Evolutionary conservation across 2,329 filamentous ascomycete species (phyloP).

Genomic region (Sporothrix pseudoabietina): DNA sequence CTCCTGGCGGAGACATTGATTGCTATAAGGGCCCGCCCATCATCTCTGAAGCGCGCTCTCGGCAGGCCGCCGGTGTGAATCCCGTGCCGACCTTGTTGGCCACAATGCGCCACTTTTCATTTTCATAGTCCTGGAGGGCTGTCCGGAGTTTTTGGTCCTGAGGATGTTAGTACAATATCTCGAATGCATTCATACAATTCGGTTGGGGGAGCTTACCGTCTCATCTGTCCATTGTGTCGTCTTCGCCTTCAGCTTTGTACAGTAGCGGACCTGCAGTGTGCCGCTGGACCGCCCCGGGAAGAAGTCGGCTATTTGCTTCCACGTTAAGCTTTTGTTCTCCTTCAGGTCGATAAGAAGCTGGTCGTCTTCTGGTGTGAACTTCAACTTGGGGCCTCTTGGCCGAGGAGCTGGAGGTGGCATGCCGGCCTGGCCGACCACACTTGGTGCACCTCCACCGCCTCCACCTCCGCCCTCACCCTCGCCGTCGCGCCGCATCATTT

Average conservation of each 20-base stretch:
- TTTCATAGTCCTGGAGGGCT: constrained; percentile 81
- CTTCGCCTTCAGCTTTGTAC: constrained; percentile 92
- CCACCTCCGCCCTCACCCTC: constrained; percentile 45
- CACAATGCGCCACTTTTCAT: constrained; percentile 90
- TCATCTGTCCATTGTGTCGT: constrained; percentile 92
- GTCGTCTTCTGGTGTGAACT: constrained; percentile 92
- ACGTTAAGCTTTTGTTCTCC: constrained; percentile 91
- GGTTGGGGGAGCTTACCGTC: constrained; percentile 60
- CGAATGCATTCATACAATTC: too few species aligned
- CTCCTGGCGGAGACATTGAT: constrained; percentile 56
- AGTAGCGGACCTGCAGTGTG: constrained; percentile 90
- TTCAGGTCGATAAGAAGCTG: constrained; percentile 85
- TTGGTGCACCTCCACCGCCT: constrained; percentile 65
- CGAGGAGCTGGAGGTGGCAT: constrained; percentile 83
- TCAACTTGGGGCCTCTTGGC: constrained; percentile 85
- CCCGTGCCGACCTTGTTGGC: constrained; percentile 88
- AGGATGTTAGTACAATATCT: constrained; percentile 31
- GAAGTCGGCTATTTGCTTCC: constrained; percentile 97
- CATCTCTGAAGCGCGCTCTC: constrained; percentile 73
- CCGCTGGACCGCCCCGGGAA: constrained; percentile 89
- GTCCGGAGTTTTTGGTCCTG: constrained; percentile 76
- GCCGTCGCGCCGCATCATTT: constrained; percentile 64
- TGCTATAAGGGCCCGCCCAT: constrained; percentile 57
- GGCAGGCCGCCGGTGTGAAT: constrained; percentile 84
- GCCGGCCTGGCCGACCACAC: constrained; percentile 79